Percentiles rank a stretch among this genome's conserved stretches.
Conservation (phyloP, 805 yeast genomes). For the Candida piceae region DNA sequence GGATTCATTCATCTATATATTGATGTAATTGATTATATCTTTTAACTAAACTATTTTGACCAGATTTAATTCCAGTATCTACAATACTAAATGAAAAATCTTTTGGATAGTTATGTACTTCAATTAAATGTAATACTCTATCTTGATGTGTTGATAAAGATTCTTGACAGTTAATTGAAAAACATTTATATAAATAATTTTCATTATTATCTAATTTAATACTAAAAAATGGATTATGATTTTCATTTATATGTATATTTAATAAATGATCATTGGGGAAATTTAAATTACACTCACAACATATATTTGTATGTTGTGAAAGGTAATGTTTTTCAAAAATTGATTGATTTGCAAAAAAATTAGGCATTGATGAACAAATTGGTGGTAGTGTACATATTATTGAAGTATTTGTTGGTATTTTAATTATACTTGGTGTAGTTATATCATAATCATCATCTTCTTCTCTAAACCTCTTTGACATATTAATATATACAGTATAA, state of each 20-base stretch:
- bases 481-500: neutral
- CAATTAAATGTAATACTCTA: conserved; percentile 44
- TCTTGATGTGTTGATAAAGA: conserved; percentile 34
- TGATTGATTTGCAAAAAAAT: conserved; percentile 4
- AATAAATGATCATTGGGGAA: conserved; percentile 42
- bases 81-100: conserved; percentile 28
- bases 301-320: conserved; percentile 25
- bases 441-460: neutral
- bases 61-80: conserved; percentile 20
- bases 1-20: neutral
- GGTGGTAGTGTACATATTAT: conserved; percentile 22
- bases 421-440: neutral
- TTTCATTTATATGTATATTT: conserved; percentile 46
- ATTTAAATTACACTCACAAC: conserved; percentile 33
- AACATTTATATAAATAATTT: conserved; percentile 35
- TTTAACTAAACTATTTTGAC: conserved; percentile 21
- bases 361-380: conserved; percentile 10
- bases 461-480: neutral
- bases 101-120: conserved; percentile 45
- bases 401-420: neutral
- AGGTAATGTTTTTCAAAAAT: conserved; percentile 24
- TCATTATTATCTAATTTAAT: conserved; percentile 36
- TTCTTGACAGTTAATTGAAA: conserved; percentile 36
- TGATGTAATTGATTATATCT: neutral
- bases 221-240: conserved; percentile 44